Base-by-base conservation (phyloP, 768 basidiomycete genomes). In the Cantharellus anzutake region DNA sequence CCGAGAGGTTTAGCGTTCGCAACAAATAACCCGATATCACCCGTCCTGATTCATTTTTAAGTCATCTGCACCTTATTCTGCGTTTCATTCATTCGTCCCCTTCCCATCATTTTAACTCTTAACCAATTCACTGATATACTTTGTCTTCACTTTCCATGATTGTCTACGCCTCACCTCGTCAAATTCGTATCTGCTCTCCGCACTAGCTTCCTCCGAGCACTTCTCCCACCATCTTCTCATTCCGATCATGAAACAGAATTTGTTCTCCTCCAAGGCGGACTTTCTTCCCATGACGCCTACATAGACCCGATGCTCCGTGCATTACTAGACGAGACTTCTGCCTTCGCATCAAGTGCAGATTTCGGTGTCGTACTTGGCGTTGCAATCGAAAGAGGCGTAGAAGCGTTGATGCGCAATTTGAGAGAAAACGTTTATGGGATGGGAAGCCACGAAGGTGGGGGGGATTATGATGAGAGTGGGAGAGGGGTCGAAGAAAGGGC, bases 331-430 rank as follows among this genome's bases (percentile, higher is more conserved):
- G 83, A 96, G 67, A 87, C 88, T 1, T 76, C 78, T 44, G 65
- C 68, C 0, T 75, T 84, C 44, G 68, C 94, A 39, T 67, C 75
- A 0, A 83, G 83, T 0, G 70, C 81, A 0, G 84, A 92, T 68
- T 90, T 89, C 62, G 72, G 76, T 3, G 70, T 74, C 55, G 83
- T 88, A 0, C 74, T 93, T 5, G 81, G 83, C 56, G 77, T 76
- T n/a, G 80, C 80, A 57, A 75, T 96, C 35, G 86, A 87, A 66
- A 73, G 74, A 2, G 81, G 86, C 42, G 80, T 81, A 14, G 77
- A 76, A 41, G 73, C 81, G 3, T 66, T 94, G 37, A 75, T 86
- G 60, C 73, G 74, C 0, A 78, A 79, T 4, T 73, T 96, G 42
- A 78, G 81, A 64, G 74, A 71, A 58, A 78, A 81, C 16, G 75